These are phyloP conservation scores for Albophoma yamanashiensis DNA, from an alignment of 2,329 filamentous ascomycete species.

Conservation along the genomic window DNA sequence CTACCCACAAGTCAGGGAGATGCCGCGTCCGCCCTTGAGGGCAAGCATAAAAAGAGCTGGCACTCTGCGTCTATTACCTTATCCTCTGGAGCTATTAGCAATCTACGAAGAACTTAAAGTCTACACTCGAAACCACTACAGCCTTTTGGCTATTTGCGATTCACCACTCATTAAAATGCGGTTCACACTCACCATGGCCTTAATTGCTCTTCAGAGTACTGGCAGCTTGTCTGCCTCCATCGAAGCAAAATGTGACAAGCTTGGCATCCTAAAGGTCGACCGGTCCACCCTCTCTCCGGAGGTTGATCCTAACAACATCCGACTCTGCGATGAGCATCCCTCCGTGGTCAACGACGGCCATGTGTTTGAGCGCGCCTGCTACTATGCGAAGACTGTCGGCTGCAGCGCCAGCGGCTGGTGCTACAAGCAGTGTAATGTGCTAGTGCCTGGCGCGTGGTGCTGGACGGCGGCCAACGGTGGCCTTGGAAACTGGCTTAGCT, in stretches of 20 bases:
- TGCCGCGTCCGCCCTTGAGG: too few relatives aligned
- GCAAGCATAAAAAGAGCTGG: too few relatives aligned
- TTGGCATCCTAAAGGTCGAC: not conserved
- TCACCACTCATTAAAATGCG: not conserved
- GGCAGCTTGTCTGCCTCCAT: not conserved
- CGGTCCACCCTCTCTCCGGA: not conserved
- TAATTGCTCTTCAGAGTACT: not conserved
- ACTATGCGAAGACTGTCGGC: not conserved
- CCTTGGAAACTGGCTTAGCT: not conserved
- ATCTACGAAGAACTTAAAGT: too few relatives aligned
- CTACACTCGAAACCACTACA: too few relatives aligned
- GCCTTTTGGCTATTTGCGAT: too few relatives aligned
- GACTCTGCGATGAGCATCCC: not conserved
- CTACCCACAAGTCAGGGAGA: too few relatives aligned
- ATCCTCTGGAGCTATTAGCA: too few relatives aligned
- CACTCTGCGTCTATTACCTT: too few relatives aligned
- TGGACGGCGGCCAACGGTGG: not conserved
- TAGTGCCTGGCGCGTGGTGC: not conserved
- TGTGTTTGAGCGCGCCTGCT: not conserved
- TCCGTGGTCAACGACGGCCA: not conserved
- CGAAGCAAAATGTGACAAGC: not conserved
- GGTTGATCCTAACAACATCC: not conserved
- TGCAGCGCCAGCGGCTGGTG: not conserved
- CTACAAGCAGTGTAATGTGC: not conserved
- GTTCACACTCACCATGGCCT: not conserved